Evolutionary conservation across 2,329 filamentous ascomycete genomes (phyloP).

Genomic region (Cladosporium oxysporum): DNA sequence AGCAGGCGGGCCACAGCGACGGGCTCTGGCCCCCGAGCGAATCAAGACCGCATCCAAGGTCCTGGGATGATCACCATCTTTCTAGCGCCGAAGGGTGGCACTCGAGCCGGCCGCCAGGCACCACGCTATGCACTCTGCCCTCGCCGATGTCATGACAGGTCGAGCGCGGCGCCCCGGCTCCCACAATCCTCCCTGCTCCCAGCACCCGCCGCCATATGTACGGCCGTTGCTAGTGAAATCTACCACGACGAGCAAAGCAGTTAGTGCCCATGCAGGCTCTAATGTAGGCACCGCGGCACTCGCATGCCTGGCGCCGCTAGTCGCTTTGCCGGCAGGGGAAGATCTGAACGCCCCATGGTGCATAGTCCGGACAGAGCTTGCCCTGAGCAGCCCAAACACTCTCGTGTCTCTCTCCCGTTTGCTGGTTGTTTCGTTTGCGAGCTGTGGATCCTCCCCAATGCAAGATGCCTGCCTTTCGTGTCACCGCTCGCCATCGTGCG

Average conservation of each 20-base stretch:
- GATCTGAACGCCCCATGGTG: constrained; percentile 11
- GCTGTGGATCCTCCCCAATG: constrained; percentile 18
- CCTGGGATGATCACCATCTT: neutral
- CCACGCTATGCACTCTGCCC: constrained; percentile 1
- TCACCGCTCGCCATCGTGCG: constrained; percentile 6
- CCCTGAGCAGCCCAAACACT: constrained; percentile 18
- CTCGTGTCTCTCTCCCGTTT: constrained; percentile 20
- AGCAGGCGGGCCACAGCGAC: neutral
- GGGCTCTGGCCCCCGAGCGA: neutral
- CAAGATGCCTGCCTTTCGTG: constrained; percentile 20
- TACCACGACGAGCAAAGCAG: neutral
- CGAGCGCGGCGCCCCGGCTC: constrained; percentile 4
- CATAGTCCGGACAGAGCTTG: constrained; percentile 17
- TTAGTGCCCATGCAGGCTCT: neutral
- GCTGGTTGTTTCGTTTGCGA: constrained; percentile 20
- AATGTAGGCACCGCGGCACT: constrained; percentile 13
- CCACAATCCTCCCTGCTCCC: neutral
- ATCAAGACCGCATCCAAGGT: neutral
- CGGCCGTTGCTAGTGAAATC: constrained; percentile 4
- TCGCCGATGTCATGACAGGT: constrained; percentile 9
- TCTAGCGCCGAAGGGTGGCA: constrained; percentile 15
- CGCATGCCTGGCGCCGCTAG: constrained; percentile 3
- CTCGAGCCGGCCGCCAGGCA: neutral
- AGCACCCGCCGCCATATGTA: neutral
- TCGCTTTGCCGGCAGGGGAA: constrained; percentile 7